Evolutionary conservation across 129 eudicot genomes (phyloP).

Genomic region (Lactuca sativa): DNA sequence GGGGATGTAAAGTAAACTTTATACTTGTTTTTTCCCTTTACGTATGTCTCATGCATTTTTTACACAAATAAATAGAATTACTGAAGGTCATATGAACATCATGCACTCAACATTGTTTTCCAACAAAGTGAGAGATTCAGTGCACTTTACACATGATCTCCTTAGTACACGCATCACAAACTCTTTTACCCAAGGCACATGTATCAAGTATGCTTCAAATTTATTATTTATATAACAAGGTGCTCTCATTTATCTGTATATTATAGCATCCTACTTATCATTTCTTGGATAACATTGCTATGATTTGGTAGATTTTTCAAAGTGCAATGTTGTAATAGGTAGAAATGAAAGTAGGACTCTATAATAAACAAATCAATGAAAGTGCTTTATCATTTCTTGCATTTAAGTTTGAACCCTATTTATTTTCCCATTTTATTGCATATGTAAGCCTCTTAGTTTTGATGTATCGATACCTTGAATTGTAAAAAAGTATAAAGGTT

Average conservation of each 20-base stretch:
- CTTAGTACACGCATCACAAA: conserved; percentile 42
- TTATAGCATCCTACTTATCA: too few relatives aligned
- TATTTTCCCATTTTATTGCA: conserved; percentile 1
- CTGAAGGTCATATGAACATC: conserved; percentile 30
- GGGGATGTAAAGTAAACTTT: conserved; percentile 11
- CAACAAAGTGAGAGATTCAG: conserved; percentile 24
- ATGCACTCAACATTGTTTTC: conserved; percentile 37
- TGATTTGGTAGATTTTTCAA: too few relatives aligned
- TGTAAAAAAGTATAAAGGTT: not conserved
- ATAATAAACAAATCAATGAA: too few relatives aligned
- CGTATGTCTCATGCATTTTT: conserved; percentile 29
- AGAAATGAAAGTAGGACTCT: not conserved
- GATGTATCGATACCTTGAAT: not conserved
- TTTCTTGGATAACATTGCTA: too few relatives aligned
- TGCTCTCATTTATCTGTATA: not conserved
- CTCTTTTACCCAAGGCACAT: conserved; percentile 33
- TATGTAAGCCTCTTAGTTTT: not conserved
- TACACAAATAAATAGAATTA: not conserved
- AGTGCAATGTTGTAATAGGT: not conserved
- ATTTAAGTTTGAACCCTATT: not conserved
- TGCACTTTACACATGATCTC: conserved; percentile 43
- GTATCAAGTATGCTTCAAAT: conserved; percentile 30
- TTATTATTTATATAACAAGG: not conserved
- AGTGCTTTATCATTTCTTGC: not conserved
- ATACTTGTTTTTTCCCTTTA: conserved; percentile 23